Evolutionary conservation across 805 yeast genomes (phyloP).

Genomic region (Limtongozyma cylindracea): DNA sequence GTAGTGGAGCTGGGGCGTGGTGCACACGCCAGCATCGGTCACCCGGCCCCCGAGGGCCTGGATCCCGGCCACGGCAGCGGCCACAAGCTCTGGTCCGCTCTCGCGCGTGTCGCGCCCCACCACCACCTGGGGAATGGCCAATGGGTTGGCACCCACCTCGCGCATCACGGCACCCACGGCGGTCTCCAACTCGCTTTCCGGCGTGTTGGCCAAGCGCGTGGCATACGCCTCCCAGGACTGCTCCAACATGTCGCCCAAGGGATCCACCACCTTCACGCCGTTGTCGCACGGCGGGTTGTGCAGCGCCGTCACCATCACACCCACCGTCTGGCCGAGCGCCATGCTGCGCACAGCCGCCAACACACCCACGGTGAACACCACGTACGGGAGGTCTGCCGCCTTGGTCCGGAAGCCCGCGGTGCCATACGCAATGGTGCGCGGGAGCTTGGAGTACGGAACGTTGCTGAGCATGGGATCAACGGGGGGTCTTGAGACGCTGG

Average conservation of each 20-base stretch:
- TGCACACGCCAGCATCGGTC: conserved; percentile 41
- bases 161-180: conserved; percentile 13
- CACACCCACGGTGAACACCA: conserved; percentile 61
- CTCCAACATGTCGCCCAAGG: conserved; percentile 74
- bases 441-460: conserved; percentile 13
- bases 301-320: conserved; percentile 94
- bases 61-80: conserved; percentile 37
- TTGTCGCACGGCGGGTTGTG: conserved; percentile 86
- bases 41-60: conserved; percentile 9
- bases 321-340: conserved; percentile 45
- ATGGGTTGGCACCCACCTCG: conserved; percentile 14
- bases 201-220: conserved; percentile 53
- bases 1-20: conserved; percentile 91
- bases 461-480: too few relatives aligned
- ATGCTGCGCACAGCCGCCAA: conserved; percentile 70
- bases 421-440: conserved; percentile 40
- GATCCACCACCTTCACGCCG: conserved; percentile 60
- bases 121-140: too few relatives aligned
- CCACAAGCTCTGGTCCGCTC: conserved; percentile 43
- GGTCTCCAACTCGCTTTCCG: conserved; percentile 14
- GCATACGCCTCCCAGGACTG: conserved; percentile 69
- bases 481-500: too few relatives aligned
- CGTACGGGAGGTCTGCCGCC: conserved; percentile 48
- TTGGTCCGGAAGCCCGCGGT: conserved; percentile 89
- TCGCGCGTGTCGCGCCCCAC: conserved; percentile 80